A percentile compares a stretch with the other conserved stretches of the same genome.
Evolutionary conservation across 225 moss, liverwort and hornwort genomes (phyloP).

Genomic region (Antitrichia curtipendula): DNA sequence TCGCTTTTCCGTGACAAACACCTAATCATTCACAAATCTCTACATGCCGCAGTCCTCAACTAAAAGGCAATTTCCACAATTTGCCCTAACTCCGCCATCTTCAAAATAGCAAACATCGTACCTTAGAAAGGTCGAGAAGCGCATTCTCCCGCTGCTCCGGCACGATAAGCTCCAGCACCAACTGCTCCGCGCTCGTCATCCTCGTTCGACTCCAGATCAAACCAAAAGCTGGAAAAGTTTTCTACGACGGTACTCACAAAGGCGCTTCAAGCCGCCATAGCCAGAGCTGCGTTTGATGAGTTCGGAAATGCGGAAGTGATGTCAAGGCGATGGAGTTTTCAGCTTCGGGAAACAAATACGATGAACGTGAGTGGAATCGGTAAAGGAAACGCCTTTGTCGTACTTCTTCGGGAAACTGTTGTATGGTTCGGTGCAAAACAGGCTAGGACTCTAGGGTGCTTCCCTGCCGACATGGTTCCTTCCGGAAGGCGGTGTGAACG

Average conservation of each 20-base stretch:
- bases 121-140: slow-evolving; percentile 93
- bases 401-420: background rate
- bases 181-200: slow-evolving; percentile 94
- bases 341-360: background rate
- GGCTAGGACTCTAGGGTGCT: background rate
- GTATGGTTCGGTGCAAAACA: background rate
- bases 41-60: background rate
- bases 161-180: slow-evolving; percentile 89
- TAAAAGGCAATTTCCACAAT: background rate
- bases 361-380: background rate
- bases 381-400: background rate
- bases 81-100: background rate
- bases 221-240: background rate
- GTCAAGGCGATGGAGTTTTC: background rate
- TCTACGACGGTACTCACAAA: background rate
- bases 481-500: background rate
- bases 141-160: slow-evolving; percentile 98
- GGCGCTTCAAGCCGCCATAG: background rate
- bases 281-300: background rate
- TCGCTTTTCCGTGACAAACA: background rate
- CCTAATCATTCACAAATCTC: background rate
- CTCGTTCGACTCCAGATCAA: background rate
- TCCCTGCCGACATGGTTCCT: background rate
- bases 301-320: background rate
- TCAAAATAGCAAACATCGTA: background rate